Evolutionary conservation across 192 early-diverging fungal genomes (phyloP).

Genomic region (Coemansia furcata): DNA sequence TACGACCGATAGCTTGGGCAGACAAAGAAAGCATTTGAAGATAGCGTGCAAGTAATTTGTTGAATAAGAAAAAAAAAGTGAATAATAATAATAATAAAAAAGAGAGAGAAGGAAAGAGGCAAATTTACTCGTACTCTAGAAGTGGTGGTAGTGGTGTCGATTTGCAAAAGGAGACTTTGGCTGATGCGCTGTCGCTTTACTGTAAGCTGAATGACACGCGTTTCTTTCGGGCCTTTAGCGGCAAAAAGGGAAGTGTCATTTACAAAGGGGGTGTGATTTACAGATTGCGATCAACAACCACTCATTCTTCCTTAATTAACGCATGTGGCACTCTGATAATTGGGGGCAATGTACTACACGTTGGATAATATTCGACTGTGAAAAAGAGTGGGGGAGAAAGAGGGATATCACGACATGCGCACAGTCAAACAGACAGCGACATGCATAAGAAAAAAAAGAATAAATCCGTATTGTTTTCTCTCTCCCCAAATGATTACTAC

Average conservation of each 20-base stretch:
- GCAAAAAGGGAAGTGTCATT: no score
- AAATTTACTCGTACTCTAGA: no score
- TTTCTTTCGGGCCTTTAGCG: no score
- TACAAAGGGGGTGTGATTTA: background rate
- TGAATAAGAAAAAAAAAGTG: background rate
- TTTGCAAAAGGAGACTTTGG: no score
- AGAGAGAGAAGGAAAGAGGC: background rate
- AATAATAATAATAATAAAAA: background rate
- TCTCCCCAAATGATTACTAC: background rate
- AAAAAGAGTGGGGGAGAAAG: background rate
- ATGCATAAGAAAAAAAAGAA: background rate
- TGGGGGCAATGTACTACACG: background rate
- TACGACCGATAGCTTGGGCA: background rate
- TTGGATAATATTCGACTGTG: conserved; percentile 7
- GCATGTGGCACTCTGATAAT: background rate
- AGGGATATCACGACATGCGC: background rate
- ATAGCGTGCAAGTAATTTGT: background rate
- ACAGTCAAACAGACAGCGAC: conserved; percentile 3
- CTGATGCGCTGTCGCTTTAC: no score
- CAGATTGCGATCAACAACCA: background rate
- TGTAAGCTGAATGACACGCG: no score
- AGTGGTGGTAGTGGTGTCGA: no score
- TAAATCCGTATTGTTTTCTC: background rate
- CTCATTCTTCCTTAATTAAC: background rate
- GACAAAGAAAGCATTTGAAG: background rate